Base-by-base conservation (phyloP, 1,284 basidiomycete species). In the Sporisorium graminicola region DNA sequence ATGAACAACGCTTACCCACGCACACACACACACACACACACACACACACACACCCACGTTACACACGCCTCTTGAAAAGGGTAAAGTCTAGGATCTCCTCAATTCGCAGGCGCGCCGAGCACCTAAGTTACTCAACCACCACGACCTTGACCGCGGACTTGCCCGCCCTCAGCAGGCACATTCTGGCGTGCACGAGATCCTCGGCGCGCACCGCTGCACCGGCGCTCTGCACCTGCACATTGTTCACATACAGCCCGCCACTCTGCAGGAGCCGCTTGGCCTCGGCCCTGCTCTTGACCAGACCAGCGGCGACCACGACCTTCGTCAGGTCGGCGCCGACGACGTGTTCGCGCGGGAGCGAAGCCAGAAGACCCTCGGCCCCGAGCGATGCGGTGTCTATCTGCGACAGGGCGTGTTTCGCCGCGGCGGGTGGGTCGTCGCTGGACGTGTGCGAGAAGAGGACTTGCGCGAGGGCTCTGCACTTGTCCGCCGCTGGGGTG, bases 381-480 rank as follows among this genome's bases (percentile, higher is more conserved):
- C 7, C 6, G 14, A 62, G 43, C 5, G 3, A 9, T 0, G 22
- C 16, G 1, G 40, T 12, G 13, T 65, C 58, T 7, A 71, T 20
- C 7, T 31, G 16, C 2, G 24, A 3, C 3, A 71, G 42, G 3
- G 55, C 53, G 0, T 22, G 88, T 35, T 78, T 78, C 24, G 88
- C 87, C 47, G 88, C 89, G 3, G 82, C 70, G 6, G 14, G 26
- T 2, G 40, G 9, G n/a, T 59, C 53, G 16, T 8, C 16, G 12
- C 6, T 4, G 1, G 18, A 6, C 8, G 68, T 59, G 31, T 60
- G 54, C 8, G 37, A 22, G 83, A 91, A 94, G 16, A 93, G 87
- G 24, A 92, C 86, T 58, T 86, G 85, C 0, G 92, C 91, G 7
- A 90, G 88, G 0, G 88, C 88, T 62, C 89, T 87, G 20, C 52